Evolutionary conservation across 2,329 filamentous ascomycete genomes (phyloP).

Genomic region (Thermoascus crustaceus): DNA sequence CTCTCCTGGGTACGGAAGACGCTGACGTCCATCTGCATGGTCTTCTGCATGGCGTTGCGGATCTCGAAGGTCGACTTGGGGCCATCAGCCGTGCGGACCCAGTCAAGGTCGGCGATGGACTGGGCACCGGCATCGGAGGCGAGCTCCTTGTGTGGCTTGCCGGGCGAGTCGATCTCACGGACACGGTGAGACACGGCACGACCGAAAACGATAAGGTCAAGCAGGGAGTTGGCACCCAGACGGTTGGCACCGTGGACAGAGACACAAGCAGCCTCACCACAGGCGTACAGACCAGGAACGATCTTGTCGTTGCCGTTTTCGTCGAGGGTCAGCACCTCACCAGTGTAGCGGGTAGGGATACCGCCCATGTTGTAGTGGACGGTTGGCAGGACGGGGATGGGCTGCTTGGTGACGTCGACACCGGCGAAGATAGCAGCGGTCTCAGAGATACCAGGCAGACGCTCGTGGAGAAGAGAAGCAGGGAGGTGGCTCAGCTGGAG

Average conservation of each 20-base stretch:
- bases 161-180: slow-evolving; percentile 84
- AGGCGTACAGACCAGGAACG: slow-evolving; percentile 90
- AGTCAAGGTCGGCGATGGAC: slow-evolving; percentile 77
- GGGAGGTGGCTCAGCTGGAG: slow-evolving; percentile 95
- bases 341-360: slow-evolving; percentile 95
- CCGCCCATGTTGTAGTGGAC: slow-evolving; percentile 99
- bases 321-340: slow-evolving; percentile 87
- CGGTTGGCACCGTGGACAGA: slow-evolving; percentile 98
- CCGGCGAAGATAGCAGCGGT: slow-evolving; percentile 95
- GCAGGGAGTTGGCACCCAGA: slow-evolving; percentile 93
- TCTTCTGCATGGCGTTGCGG: slow-evolving; percentile 89
- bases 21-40: slow-evolving; percentile 94
- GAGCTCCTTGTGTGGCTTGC: slow-evolving; percentile 68
- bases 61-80: slow-evolving; percentile 83
- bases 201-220: slow-evolving; percentile 95
- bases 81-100: slow-evolving; percentile 73
- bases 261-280: slow-evolving; percentile 93
- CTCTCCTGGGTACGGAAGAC: slow-evolving; percentile 94
- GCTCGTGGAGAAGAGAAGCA: slow-evolving; percentile 84
- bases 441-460: slow-evolving; percentile 96
- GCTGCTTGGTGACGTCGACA: slow-evolving; percentile 94
- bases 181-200: slow-evolving; percentile 96
- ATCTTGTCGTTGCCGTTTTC: slow-evolving; percentile 81
- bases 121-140: slow-evolving; percentile 80
- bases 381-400: slow-evolving; percentile 90